Evolutionary conservation across 2,329 filamentous ascomycete species (phyloP), one percentile per base, ranked within the genome.

Genomic region (Alternaria rosae): DNA sequence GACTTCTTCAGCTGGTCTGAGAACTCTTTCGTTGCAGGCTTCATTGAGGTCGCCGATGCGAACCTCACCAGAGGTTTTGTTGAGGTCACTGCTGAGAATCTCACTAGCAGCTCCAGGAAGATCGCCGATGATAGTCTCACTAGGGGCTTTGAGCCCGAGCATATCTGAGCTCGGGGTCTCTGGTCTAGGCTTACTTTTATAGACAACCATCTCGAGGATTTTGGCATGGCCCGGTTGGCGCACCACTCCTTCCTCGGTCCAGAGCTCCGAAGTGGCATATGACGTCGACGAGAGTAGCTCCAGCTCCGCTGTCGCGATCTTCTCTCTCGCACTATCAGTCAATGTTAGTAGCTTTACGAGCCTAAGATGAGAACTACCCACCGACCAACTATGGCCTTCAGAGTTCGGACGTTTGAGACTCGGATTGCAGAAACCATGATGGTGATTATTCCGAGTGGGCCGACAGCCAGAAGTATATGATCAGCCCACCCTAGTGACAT

Each of bases 231-330:
- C 55, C 4, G 21, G 1, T 51, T 52, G 47, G 6, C 48, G 42
- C 4, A 54, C 56, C 11, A 54, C 6, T 15, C 43, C 56, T 20
- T 23, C 47, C 0, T 45, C 23, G 2, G 52, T 42, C 50, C 57
- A 59, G 4, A 59, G 23, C 17, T 59, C 57, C 3, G 42, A 54
- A 2, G 44, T 43, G 0, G 45, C 20, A 3, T 65, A 58, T 41
- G 66, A 76, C 0, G 72, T 77, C 0, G 75, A 77, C 0, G 74
- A 74, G 59, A 77, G 74, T 6, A 74, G 57, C 21, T 78, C 73
- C 4, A 68, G 42, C 23, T 78, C 76, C 1, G 74, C 75, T 9
- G 41, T 57, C 2, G 48, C 38, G 6, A 20, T 1, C 6, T 48
- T 57, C 30, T 66, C 64, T 25, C 64, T 25, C 9, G 64, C 58